Base-by-base conservation (phyloP, 768 basidiomycete species). In the Postia placenta region DNA sequence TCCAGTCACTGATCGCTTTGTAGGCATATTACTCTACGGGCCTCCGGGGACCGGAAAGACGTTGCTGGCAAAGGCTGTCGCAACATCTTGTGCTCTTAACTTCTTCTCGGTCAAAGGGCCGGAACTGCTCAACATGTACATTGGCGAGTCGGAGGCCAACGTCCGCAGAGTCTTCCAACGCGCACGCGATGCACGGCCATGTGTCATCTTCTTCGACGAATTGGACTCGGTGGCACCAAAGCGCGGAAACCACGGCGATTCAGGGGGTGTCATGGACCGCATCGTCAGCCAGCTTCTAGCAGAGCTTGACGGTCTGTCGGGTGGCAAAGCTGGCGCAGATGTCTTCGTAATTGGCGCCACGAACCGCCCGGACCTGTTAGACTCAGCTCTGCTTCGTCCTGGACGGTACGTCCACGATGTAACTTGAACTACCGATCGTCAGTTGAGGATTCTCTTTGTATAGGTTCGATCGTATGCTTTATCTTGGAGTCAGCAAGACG, bases 81-180 rank as follows among this genome's bases (percentile, higher is more conserved):
- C 94, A 20, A 96, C 93, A 0, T 91, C 92, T 2, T 96, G 88
- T 64, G 86, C 92, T 22, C 76, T 96, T 56, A 96, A 96, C 64
- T 96, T 97, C 67, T 87, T 97, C 69, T 94, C 92, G n/a, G 82
- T 96, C 59, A 96, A 97, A 64, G 94, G 94, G 0, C 94, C 94
- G 2, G 94, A 97, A 60, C 69, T 97, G 30, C 78, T 96, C 44
- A 95, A 95, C 68, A 97, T 97, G 94, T 97, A 95, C 67, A 95
- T 97, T 58, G 94, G 94, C 50, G 94, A 96, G 67, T 94, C 92
- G 11, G 94, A 97, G 66, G 96, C 97, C 52, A 99, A 98, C 66
- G 94, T 99, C 35, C 80, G 96, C 12, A 75, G 85, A 14, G 83
- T 97, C 1, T 97, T 97, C 65, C 90, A 94, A 62, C 80, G 82